A percentile compares a stretch with the other conserved stretches of the same genome.
These are phyloP conservation scores for Periglandula ipomoeae DNA, from an alignment of 2,329 filamentous ascomycete species.

Conservation along the genomic window DNA sequence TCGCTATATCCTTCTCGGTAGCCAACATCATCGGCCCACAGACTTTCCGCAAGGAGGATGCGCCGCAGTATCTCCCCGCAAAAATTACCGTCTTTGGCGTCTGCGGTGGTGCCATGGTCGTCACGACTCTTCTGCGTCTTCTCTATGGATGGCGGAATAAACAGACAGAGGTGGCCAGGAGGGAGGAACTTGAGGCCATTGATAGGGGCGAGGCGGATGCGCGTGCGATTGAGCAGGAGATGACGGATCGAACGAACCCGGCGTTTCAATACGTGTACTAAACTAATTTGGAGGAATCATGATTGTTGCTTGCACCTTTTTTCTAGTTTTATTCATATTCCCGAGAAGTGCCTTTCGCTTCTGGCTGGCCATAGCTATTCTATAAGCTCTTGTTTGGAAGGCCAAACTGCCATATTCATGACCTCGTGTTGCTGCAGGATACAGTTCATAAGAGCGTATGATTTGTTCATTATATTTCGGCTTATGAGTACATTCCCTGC, in stretches of 20 bases:
- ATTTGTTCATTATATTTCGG: too few relatives aligned
- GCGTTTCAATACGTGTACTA: constrained; percentile 16
- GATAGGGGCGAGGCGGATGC: constrained; percentile 21
- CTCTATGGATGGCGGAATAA: constrained; percentile 24
- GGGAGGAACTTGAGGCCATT: constrained; percentile 17
- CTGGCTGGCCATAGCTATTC: too few relatives aligned
- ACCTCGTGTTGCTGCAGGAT: too few relatives aligned
- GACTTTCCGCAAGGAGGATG: constrained; percentile 28
- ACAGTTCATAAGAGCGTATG: too few relatives aligned
- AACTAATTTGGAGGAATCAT: background rate
- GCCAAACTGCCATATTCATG: background rate
- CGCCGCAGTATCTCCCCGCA: constrained; percentile 40
- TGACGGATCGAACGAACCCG: constrained; percentile 25
- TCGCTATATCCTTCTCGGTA: constrained; percentile 33
- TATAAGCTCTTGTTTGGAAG: background rate
- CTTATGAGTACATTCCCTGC: too few relatives aligned
- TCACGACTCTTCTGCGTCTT: constrained; percentile 24
- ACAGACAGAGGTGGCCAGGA: constrained; percentile 28
- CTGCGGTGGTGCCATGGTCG: constrained; percentile 22
- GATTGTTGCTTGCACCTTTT: background rate
- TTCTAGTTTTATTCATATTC: too few relatives aligned
- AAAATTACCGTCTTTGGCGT: constrained; percentile 40
- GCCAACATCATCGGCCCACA: constrained; percentile 31
- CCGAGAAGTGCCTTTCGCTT: too few relatives aligned
- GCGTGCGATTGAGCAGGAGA: constrained; percentile 14